A percentile compares a stretch with the other conserved stretches of the same genome.
These are phyloP conservation scores for Metschnikowia reukaufii DNA, from an alignment of 805 yeast genomes.

Conservation along the genomic window DNA sequence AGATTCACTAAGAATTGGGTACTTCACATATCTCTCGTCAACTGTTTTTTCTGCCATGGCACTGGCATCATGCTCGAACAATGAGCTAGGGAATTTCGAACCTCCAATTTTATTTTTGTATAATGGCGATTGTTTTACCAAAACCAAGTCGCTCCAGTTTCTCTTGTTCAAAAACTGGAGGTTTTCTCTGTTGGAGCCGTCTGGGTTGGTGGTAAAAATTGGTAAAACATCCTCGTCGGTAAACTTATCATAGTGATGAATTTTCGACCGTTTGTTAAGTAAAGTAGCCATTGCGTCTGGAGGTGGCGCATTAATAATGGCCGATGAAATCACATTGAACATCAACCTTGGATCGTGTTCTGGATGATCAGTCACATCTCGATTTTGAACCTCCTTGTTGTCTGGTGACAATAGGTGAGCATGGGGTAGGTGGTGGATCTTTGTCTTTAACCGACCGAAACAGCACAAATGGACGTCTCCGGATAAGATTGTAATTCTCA, in stretches of 20 bases:
- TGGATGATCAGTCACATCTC: conserved; percentile 47
- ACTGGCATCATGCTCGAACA: conserved; percentile 18
- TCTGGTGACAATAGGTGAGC: conserved; percentile 30
- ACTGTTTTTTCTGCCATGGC: conserved; percentile 12
- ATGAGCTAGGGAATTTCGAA: conserved; percentile 46
- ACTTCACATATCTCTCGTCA: conserved; percentile 39
- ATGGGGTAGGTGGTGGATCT: conserved; percentile 45
- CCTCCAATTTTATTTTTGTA: conserved; percentile 22
- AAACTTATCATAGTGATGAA: conserved; percentile 62
- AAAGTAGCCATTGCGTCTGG: conserved; percentile 81
- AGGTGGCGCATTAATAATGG: conserved; percentile 91
- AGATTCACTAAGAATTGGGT: conserved; percentile 57
- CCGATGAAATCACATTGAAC: conserved; percentile 83
- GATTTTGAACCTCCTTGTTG: conserved; percentile 37
- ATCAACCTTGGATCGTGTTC: conserved; percentile 73
- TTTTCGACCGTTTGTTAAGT: conserved; percentile 62
- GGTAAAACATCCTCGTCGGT: conserved; percentile 85
- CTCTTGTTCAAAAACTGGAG: conserved; percentile 61
- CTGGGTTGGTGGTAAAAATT: conserved; percentile 59
- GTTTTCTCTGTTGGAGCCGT: conserved; percentile 49
- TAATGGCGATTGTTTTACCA: conserved; percentile 39
- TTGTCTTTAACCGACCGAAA: conserved; percentile 71
- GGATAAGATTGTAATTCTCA: conserved; percentile 78
- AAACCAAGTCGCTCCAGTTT: conserved; percentile 71
- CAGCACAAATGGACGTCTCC: conserved; percentile 95